Percentiles rank a stretch among this genome's conserved stretches.
phyloP scores from a whole-genome alignment of 257 asterid genomes.

The Ehretia macrophylla region DNA sequence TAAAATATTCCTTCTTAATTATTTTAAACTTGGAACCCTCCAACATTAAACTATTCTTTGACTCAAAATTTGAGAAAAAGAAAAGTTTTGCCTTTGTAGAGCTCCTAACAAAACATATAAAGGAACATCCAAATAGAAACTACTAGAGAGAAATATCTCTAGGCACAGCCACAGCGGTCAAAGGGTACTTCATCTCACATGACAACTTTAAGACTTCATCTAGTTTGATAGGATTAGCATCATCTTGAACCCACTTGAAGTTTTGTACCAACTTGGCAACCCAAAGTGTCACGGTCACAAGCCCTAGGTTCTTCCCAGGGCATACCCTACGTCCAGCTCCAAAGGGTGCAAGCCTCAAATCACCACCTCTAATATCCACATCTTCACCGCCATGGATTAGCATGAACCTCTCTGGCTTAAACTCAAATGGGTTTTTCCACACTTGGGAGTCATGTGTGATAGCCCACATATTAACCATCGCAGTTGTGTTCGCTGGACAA shows the following conservation, averaged over 20 bases:
- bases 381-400: slow-evolving; percentile 6
- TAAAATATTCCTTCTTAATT: too few relatives aligned
- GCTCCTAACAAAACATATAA: too few relatives aligned
- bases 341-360: slow-evolving; percentile 50
- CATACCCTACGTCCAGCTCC: slow-evolving; percentile 62
- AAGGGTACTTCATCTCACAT: slow-evolving; percentile 56
- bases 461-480: slow-evolving; percentile 68
- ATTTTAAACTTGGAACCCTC: too few relatives aligned
- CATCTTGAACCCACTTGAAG: slow-evolving; percentile 28
- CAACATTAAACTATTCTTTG: too few relatives aligned
- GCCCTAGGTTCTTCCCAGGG: slow-evolving; percentile 51
- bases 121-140: too few relatives aligned
- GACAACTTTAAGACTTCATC: slow-evolving; percentile 55
- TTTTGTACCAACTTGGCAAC: slow-evolving; percentile 47
- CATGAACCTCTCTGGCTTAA: slow-evolving; percentile 41
- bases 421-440: slow-evolving; percentile 32
- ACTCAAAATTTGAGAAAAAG: too few relatives aligned
- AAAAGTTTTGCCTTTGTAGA: too few relatives aligned
- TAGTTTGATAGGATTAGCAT: slow-evolving; percentile 27
- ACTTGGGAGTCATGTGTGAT: slow-evolving; percentile 41
- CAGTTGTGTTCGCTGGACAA: slow-evolving; percentile 49
- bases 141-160: too few relatives aligned
- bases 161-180: too few relatives aligned
- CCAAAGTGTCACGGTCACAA: slow-evolving; percentile 43
- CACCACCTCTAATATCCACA: slow-evolving; percentile 45